Evolutionary conservation across 179 eudicot genomes (phyloP), one percentile per base, ranked within the genome.

Genomic region (Amaranthus tricolor): DNA sequence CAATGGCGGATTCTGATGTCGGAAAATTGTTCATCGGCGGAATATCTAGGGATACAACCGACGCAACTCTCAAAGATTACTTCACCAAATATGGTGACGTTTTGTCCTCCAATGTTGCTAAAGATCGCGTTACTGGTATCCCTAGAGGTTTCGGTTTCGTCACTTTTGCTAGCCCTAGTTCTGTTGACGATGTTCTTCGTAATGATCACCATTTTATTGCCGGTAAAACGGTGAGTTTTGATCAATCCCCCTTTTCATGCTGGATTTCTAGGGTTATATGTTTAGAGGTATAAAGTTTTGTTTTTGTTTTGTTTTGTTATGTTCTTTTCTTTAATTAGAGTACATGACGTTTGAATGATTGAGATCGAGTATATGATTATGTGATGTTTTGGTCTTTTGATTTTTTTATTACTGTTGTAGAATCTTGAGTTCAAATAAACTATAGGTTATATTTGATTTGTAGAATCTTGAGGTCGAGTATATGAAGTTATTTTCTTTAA

Each of bases 61-160:
- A 83, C 20, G 84, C 73, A 7, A 62, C 64, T 1, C 81, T 93
- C 9, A 72, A 64, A 0, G 84, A 85, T 14, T 81, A 93, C 70
- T 93, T 93, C 72, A 16, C 63, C 7, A 76, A 82, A 76, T 93
- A 83, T 63, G 98, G 96, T 9, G 80, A 56, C n/a, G 88, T 94
- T 6, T 82, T 77, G 4, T 75, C 60, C 24, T 83, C 88, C 15
- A 72, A 72, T 6, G 79, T 94, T 7, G 90, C 88, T 4, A 78
- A 61, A 70, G 94, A 94, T 85, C 89, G 91, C 1, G 9, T 20
- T n/a, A 85, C 86, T 4, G 86, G 89, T 9, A 19, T 19, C 19
- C 85, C 91, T 9, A 77, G 98, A 59, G 98, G 98, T 7, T 94
- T 94, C 3, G 98, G 89, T 0, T 94, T 94, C 49, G 86, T 94